Percentiles rank a stretch among this genome's conserved stretches.
These are phyloP conservation scores for Cornus controversa DNA, from an alignment of 148 eudicot species.

Conservation along the genomic window DNA sequence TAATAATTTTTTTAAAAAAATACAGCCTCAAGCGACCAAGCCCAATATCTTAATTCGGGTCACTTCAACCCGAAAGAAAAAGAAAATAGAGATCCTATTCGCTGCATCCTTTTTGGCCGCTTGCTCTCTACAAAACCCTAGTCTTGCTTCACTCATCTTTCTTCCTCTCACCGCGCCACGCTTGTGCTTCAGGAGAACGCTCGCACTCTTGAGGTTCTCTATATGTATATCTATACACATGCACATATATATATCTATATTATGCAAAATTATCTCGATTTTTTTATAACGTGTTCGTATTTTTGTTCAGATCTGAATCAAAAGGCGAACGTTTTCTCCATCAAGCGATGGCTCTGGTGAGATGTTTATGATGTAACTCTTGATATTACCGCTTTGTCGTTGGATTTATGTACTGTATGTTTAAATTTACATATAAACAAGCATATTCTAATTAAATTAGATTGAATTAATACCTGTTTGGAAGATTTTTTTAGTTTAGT, in stretches of 20 bases:
- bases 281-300: background rate
- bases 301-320: slow-evolving; percentile 17
- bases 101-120: background rate
- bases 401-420: background rate
- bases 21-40: no score
- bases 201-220: slow-evolving; percentile 5
- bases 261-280: background rate
- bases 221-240: background rate
- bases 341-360: slow-evolving; percentile 22
- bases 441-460: background rate
- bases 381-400: background rate
- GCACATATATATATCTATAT: no score
- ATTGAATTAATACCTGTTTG: no score
- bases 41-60: background rate
- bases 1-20: no score
- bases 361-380: background rate
- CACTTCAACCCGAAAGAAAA: background rate
- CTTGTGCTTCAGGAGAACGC: slow-evolving; percentile 1
- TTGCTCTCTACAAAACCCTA: slow-evolving; percentile 19
- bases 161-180: background rate
- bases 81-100: background rate
- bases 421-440: no score
- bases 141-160: background rate
- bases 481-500: no score
- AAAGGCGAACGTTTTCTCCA: slow-evolving; percentile 3